Base-by-base conservation (phyloP, 2,329 filamentous ascomycete genomes). In the Diplocarpon rosae region DNA sequence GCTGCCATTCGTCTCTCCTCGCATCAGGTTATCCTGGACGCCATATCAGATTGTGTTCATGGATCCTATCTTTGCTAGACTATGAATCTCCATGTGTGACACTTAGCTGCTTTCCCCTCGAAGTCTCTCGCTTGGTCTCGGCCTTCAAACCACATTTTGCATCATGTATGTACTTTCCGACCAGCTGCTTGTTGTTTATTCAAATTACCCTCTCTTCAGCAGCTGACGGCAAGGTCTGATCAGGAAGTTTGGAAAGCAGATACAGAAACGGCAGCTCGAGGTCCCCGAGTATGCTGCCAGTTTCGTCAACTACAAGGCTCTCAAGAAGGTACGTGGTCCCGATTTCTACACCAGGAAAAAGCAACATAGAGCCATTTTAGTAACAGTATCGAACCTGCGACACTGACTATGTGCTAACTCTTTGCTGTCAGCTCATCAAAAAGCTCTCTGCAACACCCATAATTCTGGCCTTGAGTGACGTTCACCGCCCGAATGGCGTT, bases 241-340 rank as follows among this genome's bases (percentile, higher is more conserved):
- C 60, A 98, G 90, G 92, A 98, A 98, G 78, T 98, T 98, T 72
- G 92, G 92, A 66, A 98, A 98, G 73, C 87, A 95, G 65, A 95
- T 98, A 56, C 92, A 96, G 72, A 95, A 95, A 73, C 83, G 89
- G 64, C 92, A 98, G 75, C 85, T 98, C 61, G 92, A 98, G 66
- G 89, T 98, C 49, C 92, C 92, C 49, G 92, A 98, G 76, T 98
- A 98, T 82, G 90, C 92, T 51, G 88, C 90, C 53, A 95, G 89
- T 68, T 98, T 98, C 64, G 89, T 96, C 58, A 95, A 98, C 69
- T 98, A 98, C 73, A 98, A 98, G 70, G 89, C 88, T 49, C 73
- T 98, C 57, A 98, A 98, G 69, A 96, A 96, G 86, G 92, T 94
- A 63, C 51, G 67, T 63, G 24, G 42, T 40, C 43, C 42, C 29